Base-by-base conservation (phyloP, 495 filamentous ascomycete species). In the Annulohypoxylon bovei region DNA sequence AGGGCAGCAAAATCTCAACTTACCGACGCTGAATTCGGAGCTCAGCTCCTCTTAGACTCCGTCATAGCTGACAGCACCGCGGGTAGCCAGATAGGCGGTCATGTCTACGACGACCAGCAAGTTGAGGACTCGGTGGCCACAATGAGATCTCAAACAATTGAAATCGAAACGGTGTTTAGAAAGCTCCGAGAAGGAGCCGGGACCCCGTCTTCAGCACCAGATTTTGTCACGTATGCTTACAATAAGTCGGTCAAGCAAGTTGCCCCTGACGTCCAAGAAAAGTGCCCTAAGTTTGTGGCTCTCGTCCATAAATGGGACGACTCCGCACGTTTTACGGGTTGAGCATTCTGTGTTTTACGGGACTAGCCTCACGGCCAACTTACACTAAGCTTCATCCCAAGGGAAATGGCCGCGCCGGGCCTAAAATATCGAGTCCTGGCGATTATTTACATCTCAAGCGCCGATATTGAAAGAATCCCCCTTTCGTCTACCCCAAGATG, bases 31-130 rank as follows among this genome's bases (percentile, higher is more conserved):
- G 72, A 75, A 50, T 59, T 75, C 4, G 70, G 70, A 20, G 37
- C 46, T 20, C 72, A 73, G 37, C 68, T 73, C 16, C 62, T 77
- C 16, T 30, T 75, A 3, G 72, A 77, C n/a, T 68, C 72, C 6
- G 67, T 77, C 12, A 42, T 71, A 12, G 62, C 72, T 3, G 75
- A 75, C 37, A 75, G 70, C 16, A 65, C 60, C 28, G 63, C 64
- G 9, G 37, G 62, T 27, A 50, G 7, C 30, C 16, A 42, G 14
- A 22, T 23, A 2, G 56, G 67, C 4, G 70, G 67, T 5, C 68
- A 71, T 30, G 65, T 75, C 16, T 75, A 77, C 35, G 71, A 75
- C 11, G 75, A 77, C 40, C 65, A 65, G 14, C 67, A 77, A 55
- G 60, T 77, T 18, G 75, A 77, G 23, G 65, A 75, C 7, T 77